A percentile compares a stretch with the other conserved stretches of the same genome.
phyloP scores from a whole-genome alignment of 108 stramenopile genomes.

The Skeletonema costatum region DNA sequence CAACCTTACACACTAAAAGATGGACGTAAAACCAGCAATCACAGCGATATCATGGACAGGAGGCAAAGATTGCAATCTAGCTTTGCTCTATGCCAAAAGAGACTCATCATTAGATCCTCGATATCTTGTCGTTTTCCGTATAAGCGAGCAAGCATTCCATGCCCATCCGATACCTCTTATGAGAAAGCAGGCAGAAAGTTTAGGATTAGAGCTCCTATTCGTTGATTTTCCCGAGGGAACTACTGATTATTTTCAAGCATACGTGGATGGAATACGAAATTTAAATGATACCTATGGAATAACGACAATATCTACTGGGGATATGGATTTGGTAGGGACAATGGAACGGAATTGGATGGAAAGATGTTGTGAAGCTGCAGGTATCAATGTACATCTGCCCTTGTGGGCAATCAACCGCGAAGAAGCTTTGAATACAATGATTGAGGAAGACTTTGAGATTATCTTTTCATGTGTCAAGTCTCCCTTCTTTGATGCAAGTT shows the following conservation, averaged over 20 bases:
- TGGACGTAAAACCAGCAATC: constrained; percentile 1
- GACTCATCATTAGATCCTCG: constrained; percentile 31
- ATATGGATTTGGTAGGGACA: constrained; percentile 55
- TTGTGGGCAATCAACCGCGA: constrained; percentile 47
- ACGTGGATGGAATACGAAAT: constrained; percentile 34
- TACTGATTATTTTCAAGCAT: constrained; percentile 37
- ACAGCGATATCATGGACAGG: constrained; percentile 55
- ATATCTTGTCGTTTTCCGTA: constrained; percentile 28
- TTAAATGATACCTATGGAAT: constrained; percentile 37
- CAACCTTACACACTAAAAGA: neutral
- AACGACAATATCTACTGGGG: constrained; percentile 45
- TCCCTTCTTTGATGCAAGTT: constrained; percentile 49
- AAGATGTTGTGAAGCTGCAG: constrained; percentile 40
- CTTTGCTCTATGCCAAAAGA: constrained; percentile 35
- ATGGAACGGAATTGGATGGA: constrained; percentile 50
- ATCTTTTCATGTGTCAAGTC: constrained; percentile 51
- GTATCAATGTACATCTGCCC: constrained; percentile 29
- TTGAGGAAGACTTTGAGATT: constrained; percentile 36
- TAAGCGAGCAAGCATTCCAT: constrained; percentile 21
- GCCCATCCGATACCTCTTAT: constrained; percentile 49
- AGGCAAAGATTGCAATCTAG: constrained; percentile 58
- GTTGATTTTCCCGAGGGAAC: constrained; percentile 16
- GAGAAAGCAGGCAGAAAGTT: constrained; percentile 38
- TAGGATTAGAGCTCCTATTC: constrained; percentile 33
- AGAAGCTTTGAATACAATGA: constrained; percentile 10